Conservation (phyloP, 208 protist species). For the Vickermania spadyakhi region DNA sequence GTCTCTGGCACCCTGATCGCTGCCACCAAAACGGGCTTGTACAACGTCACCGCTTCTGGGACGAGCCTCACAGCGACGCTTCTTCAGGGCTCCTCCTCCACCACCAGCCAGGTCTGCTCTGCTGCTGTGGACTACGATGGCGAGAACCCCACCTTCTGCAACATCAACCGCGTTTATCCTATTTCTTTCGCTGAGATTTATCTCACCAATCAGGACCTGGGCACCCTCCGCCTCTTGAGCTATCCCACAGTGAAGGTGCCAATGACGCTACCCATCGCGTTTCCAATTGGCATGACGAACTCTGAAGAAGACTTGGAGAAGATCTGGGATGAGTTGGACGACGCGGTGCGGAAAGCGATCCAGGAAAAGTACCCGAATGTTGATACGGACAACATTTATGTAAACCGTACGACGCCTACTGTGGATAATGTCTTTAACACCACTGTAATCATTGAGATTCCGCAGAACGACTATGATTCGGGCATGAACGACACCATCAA, state of each 20-base stretch:
- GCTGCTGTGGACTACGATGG: constrained; percentile 15
- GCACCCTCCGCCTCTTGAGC: constrained; percentile 23
- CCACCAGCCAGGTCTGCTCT: not conserved
- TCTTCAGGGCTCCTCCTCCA: constrained; percentile 15
- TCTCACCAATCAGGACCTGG: constrained; percentile 13
- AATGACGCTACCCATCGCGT: constrained; percentile 21
- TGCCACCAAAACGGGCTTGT: constrained; percentile 11
- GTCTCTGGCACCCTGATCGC: constrained; percentile 9
- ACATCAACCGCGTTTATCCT: constrained; percentile 28
- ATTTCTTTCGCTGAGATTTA: constrained; percentile 32
- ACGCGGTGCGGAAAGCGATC: constrained; percentile 14
- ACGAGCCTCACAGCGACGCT: constrained; percentile 9
- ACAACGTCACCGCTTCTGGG: constrained; percentile 11
- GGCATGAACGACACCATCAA: constrained; percentile 11
- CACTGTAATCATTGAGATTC: constrained; percentile 24
- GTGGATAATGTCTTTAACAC: constrained; percentile 31
- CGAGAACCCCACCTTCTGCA: constrained; percentile 20
- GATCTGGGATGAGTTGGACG: constrained; percentile 17
- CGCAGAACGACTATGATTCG: constrained; percentile 30
- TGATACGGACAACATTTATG: constrained; percentile 9
- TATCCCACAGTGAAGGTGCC: constrained; percentile 21
- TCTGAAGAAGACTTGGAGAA: constrained; percentile 8
- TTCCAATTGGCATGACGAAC: constrained; percentile 29
- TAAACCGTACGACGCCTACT: constrained; percentile 6
- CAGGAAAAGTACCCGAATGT: constrained; percentile 3